Evolutionary conservation across 2,329 filamentous ascomycete genomes (phyloP).

Genomic region (Fusarium acutatum): DNA sequence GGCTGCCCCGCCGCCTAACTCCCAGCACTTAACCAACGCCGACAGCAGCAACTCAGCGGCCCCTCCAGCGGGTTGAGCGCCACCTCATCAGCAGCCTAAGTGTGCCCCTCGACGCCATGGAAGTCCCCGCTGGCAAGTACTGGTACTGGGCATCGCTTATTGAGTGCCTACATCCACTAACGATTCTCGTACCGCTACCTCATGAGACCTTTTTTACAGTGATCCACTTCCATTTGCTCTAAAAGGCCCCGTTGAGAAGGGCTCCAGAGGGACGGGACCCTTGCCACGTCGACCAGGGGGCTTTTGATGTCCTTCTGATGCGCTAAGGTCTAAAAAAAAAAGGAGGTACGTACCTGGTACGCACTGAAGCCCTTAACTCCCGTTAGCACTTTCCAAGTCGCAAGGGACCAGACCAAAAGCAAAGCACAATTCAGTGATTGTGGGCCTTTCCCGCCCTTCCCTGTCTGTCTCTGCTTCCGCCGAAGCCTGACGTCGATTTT

Average conservation of each 20-base stretch:
- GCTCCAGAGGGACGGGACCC: constrained; percentile 30
- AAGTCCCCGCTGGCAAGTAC: constrained; percentile 20
- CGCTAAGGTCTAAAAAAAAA: constrained; percentile 17
- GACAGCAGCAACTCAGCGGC: constrained; percentile 16
- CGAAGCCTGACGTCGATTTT: constrained; percentile 34
- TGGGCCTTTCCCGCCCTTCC: constrained; percentile 32
- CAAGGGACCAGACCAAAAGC: constrained; percentile 22
- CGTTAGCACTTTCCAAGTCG: constrained; percentile 10
- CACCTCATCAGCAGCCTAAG: constrained; percentile 27
- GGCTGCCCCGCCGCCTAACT: constrained; percentile 30
- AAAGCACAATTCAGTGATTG: constrained; percentile 32
- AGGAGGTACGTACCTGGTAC: constrained; percentile 15
- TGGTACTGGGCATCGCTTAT: constrained; percentile 9
- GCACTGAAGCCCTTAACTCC: constrained; percentile 8
- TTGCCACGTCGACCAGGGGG: constrained; percentile 32
- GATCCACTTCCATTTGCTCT: constrained; percentile 11
- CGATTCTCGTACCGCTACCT: constrained; percentile 25
- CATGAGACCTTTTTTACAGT: constrained; percentile 1
- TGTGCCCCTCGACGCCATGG: constrained; percentile 7
- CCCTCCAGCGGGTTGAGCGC: constrained; percentile 31
- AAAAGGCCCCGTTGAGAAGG: constrained; percentile 21
- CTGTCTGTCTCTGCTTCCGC: constrained; percentile 10
- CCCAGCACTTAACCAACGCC: constrained; percentile 16
- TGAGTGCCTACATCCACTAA: not conserved
- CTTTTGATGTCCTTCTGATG: constrained; percentile 18